These are phyloP conservation scores for Yarrowia sp. DNA, from an alignment of 805 yeast genomes.

Conservation along the genomic window DNA sequence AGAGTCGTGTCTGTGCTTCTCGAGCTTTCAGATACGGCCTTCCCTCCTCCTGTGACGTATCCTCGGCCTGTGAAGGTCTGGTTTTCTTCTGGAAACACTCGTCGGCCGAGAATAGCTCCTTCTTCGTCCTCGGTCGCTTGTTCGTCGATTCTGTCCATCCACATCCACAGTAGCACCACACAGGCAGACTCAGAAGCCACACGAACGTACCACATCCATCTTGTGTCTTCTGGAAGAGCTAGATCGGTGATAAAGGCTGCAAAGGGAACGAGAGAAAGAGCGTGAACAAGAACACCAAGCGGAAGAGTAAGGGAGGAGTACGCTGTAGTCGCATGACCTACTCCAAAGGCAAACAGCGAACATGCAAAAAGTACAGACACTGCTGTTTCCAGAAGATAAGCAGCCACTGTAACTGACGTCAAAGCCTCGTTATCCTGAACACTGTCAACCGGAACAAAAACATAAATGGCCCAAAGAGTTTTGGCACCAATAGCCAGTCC, in stretches of 20 bases:
- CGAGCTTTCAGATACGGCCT: background rate
- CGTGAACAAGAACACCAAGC: background rate
- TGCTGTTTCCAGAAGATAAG: background rate
- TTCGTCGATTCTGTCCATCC: conserved; percentile 17
- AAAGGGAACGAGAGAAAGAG: conserved; percentile 8
- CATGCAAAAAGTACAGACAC: conserved; percentile 6
- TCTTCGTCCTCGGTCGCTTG: background rate
- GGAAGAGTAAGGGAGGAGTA: background rate
- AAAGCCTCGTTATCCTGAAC: background rate
- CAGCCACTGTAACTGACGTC: conserved; percentile 2
- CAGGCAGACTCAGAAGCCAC: conserved; percentile 6
- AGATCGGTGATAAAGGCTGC: conserved; percentile 14
- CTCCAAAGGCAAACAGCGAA: conserved; percentile 9
- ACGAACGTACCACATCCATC: conserved; percentile 24
- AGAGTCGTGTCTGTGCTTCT: background rate
- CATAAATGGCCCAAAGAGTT: conserved; percentile 11
- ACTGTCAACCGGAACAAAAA: background rate
- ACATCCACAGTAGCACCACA: conserved; percentile 5
- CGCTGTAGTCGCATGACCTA: conserved; percentile 2
- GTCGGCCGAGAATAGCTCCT: conserved; percentile 5
- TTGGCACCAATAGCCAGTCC: background rate
- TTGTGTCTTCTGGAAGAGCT: background rate
- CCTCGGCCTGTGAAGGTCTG: background rate
- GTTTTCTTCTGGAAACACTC: conserved; percentile 7
- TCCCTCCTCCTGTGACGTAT: background rate